Evolutionary conservation across 2,329 filamentous ascomycete species (phyloP), one percentile per base, ranked within the genome.

Genomic region (Fusarium albosuccineum): DNA sequence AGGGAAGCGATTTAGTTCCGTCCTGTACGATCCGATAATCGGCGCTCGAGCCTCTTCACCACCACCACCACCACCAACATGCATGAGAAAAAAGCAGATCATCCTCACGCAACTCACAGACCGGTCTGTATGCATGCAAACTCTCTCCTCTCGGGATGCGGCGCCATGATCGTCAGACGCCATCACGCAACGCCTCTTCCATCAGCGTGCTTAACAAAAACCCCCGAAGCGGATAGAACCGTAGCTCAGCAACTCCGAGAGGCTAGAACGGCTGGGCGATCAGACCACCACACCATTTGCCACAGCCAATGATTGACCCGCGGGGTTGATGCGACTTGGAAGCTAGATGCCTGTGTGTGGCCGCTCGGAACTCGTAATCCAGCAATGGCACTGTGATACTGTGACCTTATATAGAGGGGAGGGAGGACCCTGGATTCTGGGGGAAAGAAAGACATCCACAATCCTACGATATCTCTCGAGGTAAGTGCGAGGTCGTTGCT

Each of bases 251-350:
- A 11, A 7, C 29, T 26, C 9, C 10, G 9, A 13, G 36, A 33
- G 49, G 27, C 37, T 33, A n/a, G 40, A 54, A 26, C 50, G 13
- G 9, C 2, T 10, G 9, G 14, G 14, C 16, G 36, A 52, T 41
- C 49, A 41, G 49, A 52, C 49, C 49, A 52, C 30, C 37, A 52
- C 36, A 39, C 36, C 39, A 22, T 40, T 67, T 39, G 65, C 64
- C 64, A 67, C 64, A 14, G 34, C 50, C 50, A 63, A 48, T 57
- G 37, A 42, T 13, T 45, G 26, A 17, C 33, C 9, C 22, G 33
- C 41, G 58, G 37, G 48, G 33, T 44, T 44, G 2, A 37, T 3
- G 22, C n/a, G 30, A 60, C 58, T 59, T 67, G 40, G 48, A 58
- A 36, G 56, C 46, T 49, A 49, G 46, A 30, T 49, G 30, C 29